A percentile compares a stretch with the other conserved stretches of the same genome.
These are phyloP conservation scores for Rhodomyrtus tomentosa DNA, from an alignment of 345 rosid genomes.

Conservation along the genomic window DNA sequence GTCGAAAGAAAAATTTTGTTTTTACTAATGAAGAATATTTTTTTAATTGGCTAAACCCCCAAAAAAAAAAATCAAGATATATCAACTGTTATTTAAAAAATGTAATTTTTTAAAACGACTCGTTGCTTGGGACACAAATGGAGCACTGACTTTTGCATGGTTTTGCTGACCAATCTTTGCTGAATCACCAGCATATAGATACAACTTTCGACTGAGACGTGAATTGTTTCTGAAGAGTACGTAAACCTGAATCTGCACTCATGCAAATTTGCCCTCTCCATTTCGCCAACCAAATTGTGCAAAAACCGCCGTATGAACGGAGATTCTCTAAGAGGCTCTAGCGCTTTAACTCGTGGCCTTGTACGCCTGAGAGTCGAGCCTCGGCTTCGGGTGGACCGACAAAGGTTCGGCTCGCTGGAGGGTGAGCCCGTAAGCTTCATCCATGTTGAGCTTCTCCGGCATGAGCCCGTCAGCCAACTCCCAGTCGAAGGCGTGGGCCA, in stretches of 20 bases:
- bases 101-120: not conserved
- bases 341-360: not conserved
- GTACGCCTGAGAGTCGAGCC: constrained; percentile 28
- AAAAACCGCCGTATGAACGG: not conserved
- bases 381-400: constrained; percentile 48
- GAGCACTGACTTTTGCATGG: not conserved
- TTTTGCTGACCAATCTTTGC: not conserved
- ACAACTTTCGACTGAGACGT: not conserved
- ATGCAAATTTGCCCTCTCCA: not conserved
- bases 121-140: not conserved
- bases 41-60: not conserved
- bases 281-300: not conserved
- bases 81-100: not conserved
- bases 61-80: not conserved
- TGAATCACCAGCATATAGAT: not conserved
- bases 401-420: constrained; percentile 54
- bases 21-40: too few relatives aligned
- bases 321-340: not conserved
- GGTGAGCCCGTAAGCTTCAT: constrained; percentile 67
- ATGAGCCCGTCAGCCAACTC: constrained; percentile 36
- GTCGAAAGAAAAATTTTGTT: too few relatives aligned
- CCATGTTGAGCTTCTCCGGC: constrained; percentile 56
- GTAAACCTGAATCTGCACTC: not conserved
- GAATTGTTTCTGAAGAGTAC: not conserved
- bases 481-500: constrained; percentile 71